Percentiles rank a stretch among this genome's conserved stretches.
Conservation (phyloP, 2,329 filamentous ascomycete species). For the Hortaea werneckii region DNA sequence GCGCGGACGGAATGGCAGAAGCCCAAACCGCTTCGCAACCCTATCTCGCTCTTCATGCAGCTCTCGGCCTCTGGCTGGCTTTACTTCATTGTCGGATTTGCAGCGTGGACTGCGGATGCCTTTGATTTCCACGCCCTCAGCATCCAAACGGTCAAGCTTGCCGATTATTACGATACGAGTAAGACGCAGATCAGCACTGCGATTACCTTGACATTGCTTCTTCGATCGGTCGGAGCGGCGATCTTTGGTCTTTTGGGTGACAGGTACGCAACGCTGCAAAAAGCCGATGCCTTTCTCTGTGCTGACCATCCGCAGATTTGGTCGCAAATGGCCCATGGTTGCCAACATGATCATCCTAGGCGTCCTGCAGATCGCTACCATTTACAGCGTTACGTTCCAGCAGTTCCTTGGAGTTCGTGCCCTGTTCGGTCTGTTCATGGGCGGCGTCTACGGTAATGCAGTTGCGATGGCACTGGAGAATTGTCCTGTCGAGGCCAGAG, state of each 20-base stretch:
- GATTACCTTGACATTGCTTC: constrained; percentile 64
- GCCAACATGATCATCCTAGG: constrained; percentile 66
- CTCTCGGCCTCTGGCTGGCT: constrained; percentile 59
- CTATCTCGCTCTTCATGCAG: constrained; percentile 56
- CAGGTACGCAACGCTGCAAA: constrained; percentile 29
- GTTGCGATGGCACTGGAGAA: constrained; percentile 71
- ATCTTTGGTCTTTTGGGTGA: constrained; percentile 69
- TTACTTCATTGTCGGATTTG: constrained; percentile 63
- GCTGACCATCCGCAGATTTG: constrained; percentile 39
- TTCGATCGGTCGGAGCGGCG: constrained; percentile 65
- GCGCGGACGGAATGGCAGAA: constrained; percentile 57
- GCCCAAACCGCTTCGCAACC: constrained; percentile 58
- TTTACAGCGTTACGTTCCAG: constrained; percentile 61
- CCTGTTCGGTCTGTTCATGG: constrained; percentile 71
- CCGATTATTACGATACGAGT: constrained; percentile 46
- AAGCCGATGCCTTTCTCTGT: neutral
- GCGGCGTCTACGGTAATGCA: constrained; percentile 65
- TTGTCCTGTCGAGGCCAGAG: constrained; percentile 57
- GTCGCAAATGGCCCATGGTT: constrained; percentile 50
- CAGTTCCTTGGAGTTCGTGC: constrained; percentile 66
- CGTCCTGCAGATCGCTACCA: constrained; percentile 64
- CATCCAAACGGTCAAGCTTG: constrained; percentile 65
- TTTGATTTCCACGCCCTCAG: constrained; percentile 77
- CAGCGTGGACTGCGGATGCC: constrained; percentile 70
- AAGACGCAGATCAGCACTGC: constrained; percentile 64